These are phyloP conservation scores for Collybia nuda DNA, from an alignment of 768 basidiomycete species.

Conservation along the genomic window DNA sequence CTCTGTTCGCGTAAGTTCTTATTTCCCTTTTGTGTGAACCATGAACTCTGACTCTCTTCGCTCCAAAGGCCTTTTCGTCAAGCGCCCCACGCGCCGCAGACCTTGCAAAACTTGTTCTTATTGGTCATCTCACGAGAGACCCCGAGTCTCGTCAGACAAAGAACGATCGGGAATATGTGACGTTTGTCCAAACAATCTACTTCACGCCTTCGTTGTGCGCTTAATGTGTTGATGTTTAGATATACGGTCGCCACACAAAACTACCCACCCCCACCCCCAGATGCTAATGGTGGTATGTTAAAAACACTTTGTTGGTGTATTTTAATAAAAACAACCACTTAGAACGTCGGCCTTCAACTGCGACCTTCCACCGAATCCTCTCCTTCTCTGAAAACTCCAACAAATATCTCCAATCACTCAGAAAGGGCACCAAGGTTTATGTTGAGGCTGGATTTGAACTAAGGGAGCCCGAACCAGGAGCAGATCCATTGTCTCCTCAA, in stretches of 20 bases:
- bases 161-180: constrained; percentile 75
- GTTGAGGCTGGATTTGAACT: constrained; percentile 81
- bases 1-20: constrained; percentile 46
- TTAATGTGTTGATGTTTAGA: constrained; percentile 31
- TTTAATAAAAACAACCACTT: constrained; percentile 1
- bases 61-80: constrained; percentile 62
- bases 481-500: constrained; percentile 65
- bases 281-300: constrained; percentile 59
- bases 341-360: constrained; percentile 53
- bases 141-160: constrained; percentile 71
- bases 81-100: constrained; percentile 54
- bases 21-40: constrained; percentile 1
- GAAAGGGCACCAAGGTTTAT: constrained; percentile 74
- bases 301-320: neutral
- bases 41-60: neutral
- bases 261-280: constrained; percentile 53
- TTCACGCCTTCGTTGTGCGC: neutral
- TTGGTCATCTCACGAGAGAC: constrained; percentile 71
- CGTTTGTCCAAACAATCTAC: constrained; percentile 42
- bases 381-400: constrained; percentile 68
- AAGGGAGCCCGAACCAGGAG: constrained; percentile 64
- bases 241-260: constrained; percentile 79
- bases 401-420: constrained; percentile 61
- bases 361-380: constrained; percentile 77
- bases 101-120: constrained; percentile 72